Evolutionary conservation across 768 basidiomycete genomes (phyloP), one percentile per base, ranked within the genome.

Genomic region (Phylloporus arenicola): DNA sequence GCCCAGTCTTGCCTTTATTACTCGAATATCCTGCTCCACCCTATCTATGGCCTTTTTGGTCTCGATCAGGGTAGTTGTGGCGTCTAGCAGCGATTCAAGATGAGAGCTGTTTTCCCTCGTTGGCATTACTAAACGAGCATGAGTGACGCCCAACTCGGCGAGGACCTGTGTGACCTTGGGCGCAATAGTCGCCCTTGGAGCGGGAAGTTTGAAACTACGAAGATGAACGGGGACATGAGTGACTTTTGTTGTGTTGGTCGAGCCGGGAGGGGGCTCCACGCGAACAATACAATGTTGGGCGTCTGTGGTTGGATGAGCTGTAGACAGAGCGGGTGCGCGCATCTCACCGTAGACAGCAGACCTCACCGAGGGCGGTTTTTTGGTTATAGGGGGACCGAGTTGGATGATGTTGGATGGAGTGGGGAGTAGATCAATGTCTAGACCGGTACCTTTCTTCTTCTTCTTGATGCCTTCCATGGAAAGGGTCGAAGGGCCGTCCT

Each of bases 71-170:
- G 79, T 74, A 4, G 77, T 77, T 1, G 89, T 80, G 3, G 86
- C 82, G 5, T 85, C 83, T 40, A 94, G 61, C 14, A 98, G 68
- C 13, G 75, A 72, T 54, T 96, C 92, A 17, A 93, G 73, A 57
- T 79, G 80, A 46, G 78, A 74, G 47, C 84, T 75, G 56, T 92
- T 96, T 22, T 84, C 83, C 34, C 83, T 77, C 3, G 96, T 97
- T 16, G 96, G 96, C 92, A 98, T 97, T 53, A 95, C 88, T 44
- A 99, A 77, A 11, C 87, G 82, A 14, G 77, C 78, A 48, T 82
- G 75, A 14, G 78, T 77, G 11, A 96, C 71, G 13, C 86, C 84
- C 11, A 94, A 75, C 68, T 97, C 93, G 7, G 75, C 64, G 14
- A 97, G 76, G 13, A 85, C 77, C 51, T 86, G 83, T 9, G 82